Evolutionary conservation across 1,139 yeast species (phyloP).

Genomic region (Sporopachydermia cereana): DNA sequence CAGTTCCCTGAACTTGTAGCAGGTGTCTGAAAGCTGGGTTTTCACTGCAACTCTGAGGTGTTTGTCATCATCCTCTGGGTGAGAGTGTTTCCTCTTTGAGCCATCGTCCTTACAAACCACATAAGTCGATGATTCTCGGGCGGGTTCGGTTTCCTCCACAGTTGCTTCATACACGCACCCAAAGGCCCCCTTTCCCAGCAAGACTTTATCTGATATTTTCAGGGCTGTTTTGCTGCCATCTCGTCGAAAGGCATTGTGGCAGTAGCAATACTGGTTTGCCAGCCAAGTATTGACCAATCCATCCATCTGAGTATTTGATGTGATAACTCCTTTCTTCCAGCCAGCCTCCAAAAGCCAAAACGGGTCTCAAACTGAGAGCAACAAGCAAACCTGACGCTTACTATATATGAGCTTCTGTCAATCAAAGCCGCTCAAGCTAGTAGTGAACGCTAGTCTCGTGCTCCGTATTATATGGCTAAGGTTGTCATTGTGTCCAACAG

Average conservation of each 20-base stretch:
- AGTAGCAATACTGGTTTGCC: neutral
- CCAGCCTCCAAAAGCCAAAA: no score
- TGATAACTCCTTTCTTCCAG: no score
- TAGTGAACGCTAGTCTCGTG: no score
- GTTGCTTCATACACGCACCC: conserved; percentile 2
- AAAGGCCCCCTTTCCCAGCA: neutral
- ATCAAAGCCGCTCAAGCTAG: no score
- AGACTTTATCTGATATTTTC: neutral
- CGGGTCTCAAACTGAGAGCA: no score
- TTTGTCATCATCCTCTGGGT: neutral
- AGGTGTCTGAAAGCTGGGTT: neutral
- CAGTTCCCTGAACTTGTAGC: conserved; percentile 37
- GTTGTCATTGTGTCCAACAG: no score
- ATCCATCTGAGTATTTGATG: no score
- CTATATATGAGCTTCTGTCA: no score
- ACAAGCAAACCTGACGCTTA: no score
- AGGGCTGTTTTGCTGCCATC: neutral
- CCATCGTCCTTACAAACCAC: neutral
- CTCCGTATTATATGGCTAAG: no score
- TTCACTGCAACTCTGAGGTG: conserved; percentile 6
- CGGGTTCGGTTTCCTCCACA: neutral
- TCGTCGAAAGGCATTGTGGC: neutral
- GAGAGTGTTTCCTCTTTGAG: neutral
- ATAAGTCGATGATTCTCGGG: neutral
- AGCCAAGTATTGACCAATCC: neutral